These are phyloP conservation scores for Ogataea pilisensis DNA, from an alignment of 805 yeast species.

Conservation along the genomic window DNA sequence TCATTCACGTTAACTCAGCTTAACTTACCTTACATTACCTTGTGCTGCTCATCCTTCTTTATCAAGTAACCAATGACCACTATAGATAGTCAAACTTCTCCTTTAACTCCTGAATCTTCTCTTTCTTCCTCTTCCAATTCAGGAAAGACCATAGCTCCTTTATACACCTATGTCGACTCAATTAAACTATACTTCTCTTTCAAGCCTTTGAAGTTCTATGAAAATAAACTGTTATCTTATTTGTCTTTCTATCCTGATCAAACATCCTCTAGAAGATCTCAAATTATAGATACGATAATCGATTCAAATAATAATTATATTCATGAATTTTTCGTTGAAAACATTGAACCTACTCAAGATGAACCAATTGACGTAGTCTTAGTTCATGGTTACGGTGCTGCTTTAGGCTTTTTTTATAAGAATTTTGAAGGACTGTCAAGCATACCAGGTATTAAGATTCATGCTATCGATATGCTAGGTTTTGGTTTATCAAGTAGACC, in stretches of 20 bases:
- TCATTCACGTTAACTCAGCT: no score
- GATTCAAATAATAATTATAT: slow-evolving; percentile 44
- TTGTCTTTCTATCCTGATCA: slow-evolving; percentile 58
- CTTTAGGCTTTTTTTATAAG: slow-evolving; percentile 73
- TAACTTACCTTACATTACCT: no score
- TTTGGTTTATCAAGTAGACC: slow-evolving; percentile 69
- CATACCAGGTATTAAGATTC: slow-evolving; percentile 54
- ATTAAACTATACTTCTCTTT: slow-evolving; percentile 24
- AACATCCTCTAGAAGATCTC: slow-evolving; percentile 42
- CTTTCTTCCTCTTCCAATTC: not conserved
- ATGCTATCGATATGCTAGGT: slow-evolving; percentile 69
- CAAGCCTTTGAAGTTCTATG: slow-evolving; percentile 24
- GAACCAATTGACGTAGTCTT: slow-evolving; percentile 46
- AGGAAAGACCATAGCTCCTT: slow-evolving; percentile 1
- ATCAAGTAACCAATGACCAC: no score
- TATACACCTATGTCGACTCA: slow-evolving; percentile 19
- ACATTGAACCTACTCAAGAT: slow-evolving; percentile 26
- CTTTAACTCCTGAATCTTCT: not conserved
- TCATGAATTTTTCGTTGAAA: slow-evolving; percentile 67
- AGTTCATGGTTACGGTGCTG: slow-evolving; percentile 92
- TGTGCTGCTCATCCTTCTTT: no score
- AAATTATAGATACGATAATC: slow-evolving; percentile 50
- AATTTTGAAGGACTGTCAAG: slow-evolving; percentile 54
- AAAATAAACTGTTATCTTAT: slow-evolving; percentile 45
- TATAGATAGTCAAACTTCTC: not conserved